phyloP scores from a whole-genome alignment of 2,329 filamentous ascomycete genomes.

The Neonectria sp. region DNA sequence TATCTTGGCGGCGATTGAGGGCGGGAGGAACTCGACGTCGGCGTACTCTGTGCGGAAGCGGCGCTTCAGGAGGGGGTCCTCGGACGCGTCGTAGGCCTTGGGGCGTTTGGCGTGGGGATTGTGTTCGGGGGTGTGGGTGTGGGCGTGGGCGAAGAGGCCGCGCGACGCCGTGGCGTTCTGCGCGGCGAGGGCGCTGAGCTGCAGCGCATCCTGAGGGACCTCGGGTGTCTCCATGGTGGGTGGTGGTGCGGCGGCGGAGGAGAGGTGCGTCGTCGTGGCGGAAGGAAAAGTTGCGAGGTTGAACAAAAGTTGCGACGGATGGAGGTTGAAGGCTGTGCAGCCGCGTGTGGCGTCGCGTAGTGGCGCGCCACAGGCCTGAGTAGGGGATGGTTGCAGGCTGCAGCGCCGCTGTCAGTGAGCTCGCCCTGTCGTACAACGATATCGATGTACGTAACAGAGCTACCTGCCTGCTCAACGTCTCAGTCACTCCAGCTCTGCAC shows the following conservation, averaged over 20 bases:
- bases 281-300: slow-evolving; percentile 26
- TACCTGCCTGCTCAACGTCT: slow-evolving; percentile 4
- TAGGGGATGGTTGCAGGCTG: too few relatives aligned
- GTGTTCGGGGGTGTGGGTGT: slow-evolving; percentile 43
- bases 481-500: slow-evolving; percentile 8
- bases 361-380: slow-evolving; percentile 36
- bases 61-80: slow-evolving; percentile 54
- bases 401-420: background rate
- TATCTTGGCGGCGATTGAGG: slow-evolving; percentile 84
- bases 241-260: slow-evolving; percentile 22
- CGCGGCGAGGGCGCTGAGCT: slow-evolving; percentile 53
- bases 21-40: slow-evolving; percentile 82
- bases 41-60: slow-evolving; percentile 83
- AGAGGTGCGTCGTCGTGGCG: slow-evolving; percentile 8
- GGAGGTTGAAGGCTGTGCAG: slow-evolving; percentile 45
- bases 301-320: slow-evolving; percentile 43
- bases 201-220: slow-evolving; percentile 51
- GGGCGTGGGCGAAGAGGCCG: slow-evolving; percentile 51
- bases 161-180: slow-evolving; percentile 54
- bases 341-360: slow-evolving; percentile 49
- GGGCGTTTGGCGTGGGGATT: slow-evolving; percentile 54
- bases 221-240: slow-evolving; percentile 54
- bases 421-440: background rate
- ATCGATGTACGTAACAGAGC: slow-evolving; percentile 5
- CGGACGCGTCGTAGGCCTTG: slow-evolving; percentile 54